phyloP scores from a whole-genome alignment of 768 basidiomycete species.

The Termitomyces sp. region DNA sequence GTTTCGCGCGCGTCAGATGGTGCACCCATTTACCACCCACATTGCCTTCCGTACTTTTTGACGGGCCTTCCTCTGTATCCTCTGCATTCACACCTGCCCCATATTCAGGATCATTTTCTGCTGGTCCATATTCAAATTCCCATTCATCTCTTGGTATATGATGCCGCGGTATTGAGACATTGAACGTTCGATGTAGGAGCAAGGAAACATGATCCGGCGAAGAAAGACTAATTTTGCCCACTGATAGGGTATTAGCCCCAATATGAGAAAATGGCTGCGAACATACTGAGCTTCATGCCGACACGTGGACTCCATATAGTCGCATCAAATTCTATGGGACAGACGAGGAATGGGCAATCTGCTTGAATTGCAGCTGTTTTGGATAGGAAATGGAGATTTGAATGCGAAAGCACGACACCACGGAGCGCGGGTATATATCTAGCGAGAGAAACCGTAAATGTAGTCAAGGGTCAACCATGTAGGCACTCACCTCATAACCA shows the following conservation, averaged over 20 bases:
- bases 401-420: constrained; percentile 86
- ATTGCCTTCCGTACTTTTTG: constrained; percentile 26
- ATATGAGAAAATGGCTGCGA: not conserved
- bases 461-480: not conserved
- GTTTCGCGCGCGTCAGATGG: constrained; percentile 54
- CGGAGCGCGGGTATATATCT: constrained; percentile 87
- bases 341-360: constrained; percentile 84
- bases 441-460: not conserved
- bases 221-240: constrained; percentile 80
- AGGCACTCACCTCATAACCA: constrained; percentile 82
- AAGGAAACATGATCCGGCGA: constrained; percentile 92
- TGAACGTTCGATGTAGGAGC: constrained; percentile 88
- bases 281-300: constrained; percentile 74
- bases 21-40: constrained; percentile 77
- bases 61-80: constrained; percentile 17
- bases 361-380: constrained; percentile 61
- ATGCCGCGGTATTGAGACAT: constrained; percentile 88
- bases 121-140: constrained; percentile 82
- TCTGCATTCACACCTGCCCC: constrained; percentile 30
- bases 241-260: constrained; percentile 30
- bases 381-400: constrained; percentile 63
- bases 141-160: constrained; percentile 81
- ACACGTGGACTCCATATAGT: constrained; percentile 85
- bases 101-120: constrained; percentile 76
- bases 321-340: constrained; percentile 71